Evolutionary conservation across 2,329 filamentous ascomycete genomes (phyloP).

Genomic region (Exophiala aquamarina): DNA sequence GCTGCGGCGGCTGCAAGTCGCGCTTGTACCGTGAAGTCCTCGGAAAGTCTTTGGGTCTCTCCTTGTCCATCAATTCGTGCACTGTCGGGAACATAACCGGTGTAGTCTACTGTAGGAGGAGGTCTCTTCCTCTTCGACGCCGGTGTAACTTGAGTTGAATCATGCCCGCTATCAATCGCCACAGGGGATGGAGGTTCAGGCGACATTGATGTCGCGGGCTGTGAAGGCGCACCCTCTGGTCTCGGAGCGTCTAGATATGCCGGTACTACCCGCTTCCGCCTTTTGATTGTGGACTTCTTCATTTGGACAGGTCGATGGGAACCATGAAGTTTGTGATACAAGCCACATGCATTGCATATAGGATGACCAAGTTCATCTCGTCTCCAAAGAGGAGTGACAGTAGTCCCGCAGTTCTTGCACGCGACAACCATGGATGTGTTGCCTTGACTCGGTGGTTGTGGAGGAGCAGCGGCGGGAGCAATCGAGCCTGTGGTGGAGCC

Average conservation of each 20-base stretch:
- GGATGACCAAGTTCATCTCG: constrained; percentile 92
- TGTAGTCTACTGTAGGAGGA: constrained; percentile 52
- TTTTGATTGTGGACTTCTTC: constrained; percentile 97
- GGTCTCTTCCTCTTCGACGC: constrained; percentile 29
- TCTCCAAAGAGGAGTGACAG: constrained; percentile 93
- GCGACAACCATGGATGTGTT: constrained; percentile 67
- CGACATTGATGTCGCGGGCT: constrained; percentile 15
- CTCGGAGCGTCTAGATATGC: constrained; percentile 53
- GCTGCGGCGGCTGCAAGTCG: constrained; percentile 28
- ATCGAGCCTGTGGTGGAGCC: constrained; percentile 6
- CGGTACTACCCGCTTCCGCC: constrained; percentile 90
- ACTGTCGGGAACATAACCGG: constrained; percentile 41
- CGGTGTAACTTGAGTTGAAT: constrained; percentile 21
- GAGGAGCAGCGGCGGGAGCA: constrained; percentile 7
- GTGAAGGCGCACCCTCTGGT: constrained; percentile 16
- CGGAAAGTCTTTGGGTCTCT: constrained; percentile 9
- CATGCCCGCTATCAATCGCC: constrained; percentile 13
- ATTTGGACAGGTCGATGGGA: constrained; percentile 93
- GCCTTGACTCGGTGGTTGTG: constrained; percentile 9
- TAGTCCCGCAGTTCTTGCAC: constrained; percentile 95
- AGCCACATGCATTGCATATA: constrained; percentile 95
- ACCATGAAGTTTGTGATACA: constrained; percentile 96
- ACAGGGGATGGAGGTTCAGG: constrained; percentile 17
- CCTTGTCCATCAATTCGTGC: constrained; percentile 36
- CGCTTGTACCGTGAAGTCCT: constrained; percentile 19